phyloP scores from a whole-genome alignment of 352 stramenopile species.

The Peronospora farinosa region DNA sequence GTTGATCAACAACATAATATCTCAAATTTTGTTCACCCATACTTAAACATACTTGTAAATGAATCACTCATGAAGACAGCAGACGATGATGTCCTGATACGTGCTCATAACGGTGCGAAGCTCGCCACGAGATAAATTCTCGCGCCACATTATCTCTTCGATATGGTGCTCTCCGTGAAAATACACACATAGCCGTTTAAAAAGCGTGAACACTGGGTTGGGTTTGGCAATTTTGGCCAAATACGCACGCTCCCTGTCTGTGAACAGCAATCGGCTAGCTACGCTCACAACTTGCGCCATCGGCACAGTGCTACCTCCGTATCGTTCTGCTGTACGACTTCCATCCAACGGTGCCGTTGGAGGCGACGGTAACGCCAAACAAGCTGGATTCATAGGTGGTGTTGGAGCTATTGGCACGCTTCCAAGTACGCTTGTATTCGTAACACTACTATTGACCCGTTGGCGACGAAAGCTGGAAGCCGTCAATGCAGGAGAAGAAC shows the following conservation, averaged over 20 bases:
- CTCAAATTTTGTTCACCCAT: too few species aligned
- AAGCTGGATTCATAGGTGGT: slow-evolving; percentile 25
- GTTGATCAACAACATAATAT: slow-evolving; percentile 2
- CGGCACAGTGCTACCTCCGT: slow-evolving; percentile 8
- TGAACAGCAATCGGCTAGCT: slow-evolving; percentile 42
- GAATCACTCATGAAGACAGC: slow-evolving; percentile 69
- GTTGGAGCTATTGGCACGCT: slow-evolving; percentile 25
- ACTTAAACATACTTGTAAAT: too few species aligned
- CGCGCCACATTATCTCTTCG: slow-evolving; percentile 87
- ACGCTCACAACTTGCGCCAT: slow-evolving; percentile 33
- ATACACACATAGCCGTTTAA: slow-evolving; percentile 77
- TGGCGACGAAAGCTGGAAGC: slow-evolving; percentile 27
- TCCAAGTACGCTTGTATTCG: slow-evolving; percentile 21
- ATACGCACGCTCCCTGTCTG: slow-evolving; percentile 64
- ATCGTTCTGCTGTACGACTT: slow-evolving; percentile 12
- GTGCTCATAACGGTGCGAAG: slow-evolving; percentile 73
- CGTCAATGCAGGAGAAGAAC: slow-evolving; percentile 29
- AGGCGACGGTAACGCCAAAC: slow-evolving; percentile 20
- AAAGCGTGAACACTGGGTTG: slow-evolving; percentile 72
- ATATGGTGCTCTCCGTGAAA: slow-evolving; percentile 84
- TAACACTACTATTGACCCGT: slow-evolving; percentile 23
- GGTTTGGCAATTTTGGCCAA: slow-evolving; percentile 76
- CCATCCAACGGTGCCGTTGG: slow-evolving; percentile 8
- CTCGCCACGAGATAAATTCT: slow-evolving; percentile 77
- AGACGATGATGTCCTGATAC: slow-evolving; percentile 84